Percentiles rank a stretch among this genome's conserved stretches.
These are phyloP conservation scores for Cyclocybe cylindracea DNA, from an alignment of 768 basidiomycete species.

Conservation along the genomic window DNA sequence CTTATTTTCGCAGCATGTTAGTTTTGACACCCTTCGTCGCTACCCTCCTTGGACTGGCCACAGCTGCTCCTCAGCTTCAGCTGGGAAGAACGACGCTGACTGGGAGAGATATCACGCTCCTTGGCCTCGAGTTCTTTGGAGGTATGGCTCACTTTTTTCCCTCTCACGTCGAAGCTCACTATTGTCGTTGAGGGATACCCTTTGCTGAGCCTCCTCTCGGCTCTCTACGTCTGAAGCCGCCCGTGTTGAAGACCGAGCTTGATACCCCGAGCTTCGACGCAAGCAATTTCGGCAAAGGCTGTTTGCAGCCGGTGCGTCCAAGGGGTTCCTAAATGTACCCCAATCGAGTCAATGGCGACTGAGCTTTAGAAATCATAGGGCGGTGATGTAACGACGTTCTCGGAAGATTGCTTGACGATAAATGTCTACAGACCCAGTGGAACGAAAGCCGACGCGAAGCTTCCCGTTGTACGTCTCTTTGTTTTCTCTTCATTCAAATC, in stretches of 20 bases:
- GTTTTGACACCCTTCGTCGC: too few species aligned
- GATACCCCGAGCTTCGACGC: conserved; percentile 37
- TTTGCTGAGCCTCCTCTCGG: conserved; percentile 53
- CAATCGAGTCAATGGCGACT: neutral
- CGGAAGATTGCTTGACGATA: conserved; percentile 58
- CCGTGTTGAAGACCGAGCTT: conserved; percentile 39
- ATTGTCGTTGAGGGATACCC: conserved; percentile 37
- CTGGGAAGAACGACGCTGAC: too few species aligned
- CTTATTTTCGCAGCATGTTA: too few species aligned
- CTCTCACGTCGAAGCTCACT: too few species aligned
- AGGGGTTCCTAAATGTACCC: too few species aligned
- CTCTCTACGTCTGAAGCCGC: conserved; percentile 40
- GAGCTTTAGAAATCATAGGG: conserved; percentile 27
- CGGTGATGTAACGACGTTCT: conserved; percentile 28
- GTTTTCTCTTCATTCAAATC: neutral
- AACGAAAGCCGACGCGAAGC: conserved; percentile 13
- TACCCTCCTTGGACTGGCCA: too few species aligned
- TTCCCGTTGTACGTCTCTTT: conserved; percentile 32
- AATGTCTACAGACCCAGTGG: conserved; percentile 53
- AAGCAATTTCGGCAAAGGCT: conserved; percentile 40
- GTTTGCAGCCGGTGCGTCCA: conserved; percentile 38
- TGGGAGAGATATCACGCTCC: too few species aligned
- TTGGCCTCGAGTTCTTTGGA: too few species aligned
- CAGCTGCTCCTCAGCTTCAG: too few species aligned
- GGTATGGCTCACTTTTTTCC: too few species aligned